A percentile compares a stretch with the other conserved stretches of the same genome.
These are phyloP conservation scores for Silene conica DNA, from an alignment of 148 eudicot genomes.

Conservation along the genomic window DNA sequence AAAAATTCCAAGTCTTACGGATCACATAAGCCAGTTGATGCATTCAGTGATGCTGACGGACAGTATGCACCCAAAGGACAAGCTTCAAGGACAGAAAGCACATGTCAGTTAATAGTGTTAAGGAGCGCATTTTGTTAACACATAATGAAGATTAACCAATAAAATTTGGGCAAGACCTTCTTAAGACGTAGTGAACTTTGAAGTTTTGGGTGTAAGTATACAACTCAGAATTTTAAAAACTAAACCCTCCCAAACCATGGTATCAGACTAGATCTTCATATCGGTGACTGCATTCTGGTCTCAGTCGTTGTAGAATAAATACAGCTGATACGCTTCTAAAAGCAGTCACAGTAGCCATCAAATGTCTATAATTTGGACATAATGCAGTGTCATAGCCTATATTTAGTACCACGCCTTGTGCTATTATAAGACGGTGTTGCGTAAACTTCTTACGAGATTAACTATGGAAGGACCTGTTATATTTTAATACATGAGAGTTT, in stretches of 20 bases:
- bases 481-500: too few species aligned
- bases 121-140: not conserved
- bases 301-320: too few species aligned
- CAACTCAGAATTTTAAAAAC: too few species aligned
- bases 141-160: not conserved
- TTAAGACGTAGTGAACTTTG: not conserved
- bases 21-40: slow-evolving; percentile 58
- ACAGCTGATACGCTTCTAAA: too few species aligned
- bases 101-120: slow-evolving; percentile 6
- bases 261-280: too few species aligned
- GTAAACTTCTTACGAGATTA: not conserved
- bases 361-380: too few species aligned
- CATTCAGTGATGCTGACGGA: slow-evolving; percentile 54
- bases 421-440: not conserved
- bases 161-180: not conserved
- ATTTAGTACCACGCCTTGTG: not conserved
- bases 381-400: not conserved
- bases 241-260: not conserved
- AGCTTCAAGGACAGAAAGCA: slow-evolving; percentile 42
- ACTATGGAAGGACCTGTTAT: too few species aligned
- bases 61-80: slow-evolving; percentile 95
- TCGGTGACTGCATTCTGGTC: too few species aligned
- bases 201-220: not conserved
- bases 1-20: slow-evolving; percentile 57
- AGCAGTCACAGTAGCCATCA: too few species aligned